These are phyloP conservation scores for Bondarzewia mesenterica DNA, from an alignment of 1,284 basidiomycete genomes.

Conservation along the genomic window DNA sequence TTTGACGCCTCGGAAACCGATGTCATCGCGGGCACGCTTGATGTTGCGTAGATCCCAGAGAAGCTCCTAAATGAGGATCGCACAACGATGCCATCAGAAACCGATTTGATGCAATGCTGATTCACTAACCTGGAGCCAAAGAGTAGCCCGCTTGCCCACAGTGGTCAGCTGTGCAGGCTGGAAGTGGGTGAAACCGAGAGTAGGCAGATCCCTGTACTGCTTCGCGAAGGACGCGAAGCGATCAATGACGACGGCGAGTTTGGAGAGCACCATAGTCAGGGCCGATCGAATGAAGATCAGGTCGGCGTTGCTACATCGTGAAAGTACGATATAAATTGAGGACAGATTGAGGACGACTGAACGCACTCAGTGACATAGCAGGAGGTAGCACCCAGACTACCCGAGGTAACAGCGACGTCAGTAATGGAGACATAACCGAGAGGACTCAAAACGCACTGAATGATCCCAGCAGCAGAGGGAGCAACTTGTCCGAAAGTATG, in stretches of 20 bases:
- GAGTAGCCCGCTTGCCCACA: conserved; percentile 96
- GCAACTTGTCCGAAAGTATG: conserved; percentile 94
- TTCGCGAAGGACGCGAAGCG: conserved; percentile 77
- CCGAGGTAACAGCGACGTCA: background rate
- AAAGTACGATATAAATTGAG: background rate
- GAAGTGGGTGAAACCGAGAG: conserved; percentile 98
- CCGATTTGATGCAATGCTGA: conserved; percentile 4
- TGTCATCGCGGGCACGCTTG: conserved; percentile 83
- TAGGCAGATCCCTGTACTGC: conserved; percentile 72
- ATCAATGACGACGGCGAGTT: conserved; percentile 85
- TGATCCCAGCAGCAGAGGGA: conserved; percentile 94
- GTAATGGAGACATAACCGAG: background rate
- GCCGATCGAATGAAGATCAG: conserved; percentile 93
- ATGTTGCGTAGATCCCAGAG: conserved; percentile 97
- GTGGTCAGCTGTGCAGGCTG: conserved; percentile 98
- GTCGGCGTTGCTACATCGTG: conserved; percentile 78
- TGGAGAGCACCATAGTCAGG: conserved; percentile 78
- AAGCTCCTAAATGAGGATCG: conserved; percentile 54
- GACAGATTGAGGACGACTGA: conserved; percentile 1
- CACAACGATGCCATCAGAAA: background rate
- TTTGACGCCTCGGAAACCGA: conserved; percentile 98
- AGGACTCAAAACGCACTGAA: conserved; percentile 58
- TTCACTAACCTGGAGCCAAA: conserved; percentile 84
- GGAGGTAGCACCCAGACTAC: conserved; percentile 89
- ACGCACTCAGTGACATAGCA: conserved; percentile 97